phyloP scores from a whole-genome alignment of 2,329 filamentous ascomycete genomes.

The Exserohilum rostratum region DNA sequence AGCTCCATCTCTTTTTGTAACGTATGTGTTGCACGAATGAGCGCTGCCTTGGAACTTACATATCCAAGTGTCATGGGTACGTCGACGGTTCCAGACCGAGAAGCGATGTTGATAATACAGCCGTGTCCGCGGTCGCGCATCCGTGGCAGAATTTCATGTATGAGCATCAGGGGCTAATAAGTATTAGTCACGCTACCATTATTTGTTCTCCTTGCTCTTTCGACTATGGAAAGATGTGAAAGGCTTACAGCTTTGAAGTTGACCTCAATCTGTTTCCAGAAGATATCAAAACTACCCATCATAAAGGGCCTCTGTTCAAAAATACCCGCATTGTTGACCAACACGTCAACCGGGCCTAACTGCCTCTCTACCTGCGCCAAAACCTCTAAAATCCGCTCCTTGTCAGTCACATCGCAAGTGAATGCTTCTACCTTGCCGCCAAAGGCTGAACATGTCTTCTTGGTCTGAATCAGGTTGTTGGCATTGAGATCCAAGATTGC shows the following conservation, averaged over 20 bases:
- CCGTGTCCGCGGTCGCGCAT: slow-evolving; percentile 33
- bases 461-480: slow-evolving; percentile 25
- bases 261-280: slow-evolving; percentile 42
- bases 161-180: slow-evolving; percentile 32
- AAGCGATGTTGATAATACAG: slow-evolving; percentile 42
- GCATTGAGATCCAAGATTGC: slow-evolving; percentile 36
- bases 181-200: not conserved
- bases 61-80: slow-evolving; percentile 42
- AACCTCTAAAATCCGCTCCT: slow-evolving; percentile 10
- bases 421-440: slow-evolving; percentile 29
- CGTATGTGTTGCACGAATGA: slow-evolving; percentile 39
- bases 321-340: slow-evolving; percentile 41
- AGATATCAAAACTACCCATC: slow-evolving; percentile 33
- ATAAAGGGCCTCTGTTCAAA: slow-evolving; percentile 34
- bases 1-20: slow-evolving; percentile 39
- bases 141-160: slow-evolving; percentile 30
- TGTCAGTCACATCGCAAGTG: slow-evolving; percentile 32
- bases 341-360: slow-evolving; percentile 31
- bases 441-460: slow-evolving; percentile 26
- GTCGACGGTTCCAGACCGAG: slow-evolving; percentile 37
- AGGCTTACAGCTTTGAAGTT: slow-evolving; percentile 35
- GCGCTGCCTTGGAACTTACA: slow-evolving; percentile 35
- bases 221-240: not conserved
- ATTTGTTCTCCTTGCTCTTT: not conserved
- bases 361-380: slow-evolving; percentile 28